Evolutionary conservation across 371 early-diverging fungal genomes (phyloP), one percentile per base, ranked within the genome.

Genomic region (Rhizopus microsporus): DNA sequence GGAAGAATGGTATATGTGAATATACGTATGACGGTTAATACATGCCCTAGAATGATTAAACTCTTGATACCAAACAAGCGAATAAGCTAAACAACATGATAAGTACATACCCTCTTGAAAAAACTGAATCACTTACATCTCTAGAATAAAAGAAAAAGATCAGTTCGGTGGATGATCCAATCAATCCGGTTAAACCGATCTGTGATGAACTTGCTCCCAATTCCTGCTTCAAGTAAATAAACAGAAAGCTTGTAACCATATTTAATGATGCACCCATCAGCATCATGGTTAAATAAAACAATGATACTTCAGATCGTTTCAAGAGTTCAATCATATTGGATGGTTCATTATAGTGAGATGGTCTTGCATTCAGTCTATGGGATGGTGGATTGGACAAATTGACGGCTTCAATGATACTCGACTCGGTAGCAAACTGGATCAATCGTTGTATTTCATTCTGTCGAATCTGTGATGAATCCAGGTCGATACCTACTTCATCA

Each of bases 321-420:
- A 80, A n/a, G n/a, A 77, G 63, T 29, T 80, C 74, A 3, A 69
- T 17, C 9, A 80, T 48, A 4, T 74, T 77, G 9, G 68, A 66
- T 1, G 80, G 77, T 16, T 59, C 52, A 34, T 69, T 15, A 8
- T 37, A 7, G n/a, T 48, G n/a, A 43, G 43, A 12, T 6, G 55
- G 32, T 17, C 53, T 38, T 48, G 57, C n/a, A 9, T 65, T 59
- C 0, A 72, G 62, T 48, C 80, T 54, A 33, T 68, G 70, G 0
- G 72, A 59, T 1, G 80, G 80, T 7, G 80, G 80, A 49, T 77
- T 74, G 13, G 75, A 65, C 7, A 80, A 30, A 57, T 80, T 80
- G 37, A 80, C 80, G 7, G 80, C 80, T 42, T 80, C 80, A 44
- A 80, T 80, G 13, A 80, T 80, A 34, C 80, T 80, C 6, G 80